Evolutionary conservation across 2,329 filamentous ascomycete genomes (phyloP), one percentile per base, ranked within the genome.

Genomic region (Karstenula rhodostoma): DNA sequence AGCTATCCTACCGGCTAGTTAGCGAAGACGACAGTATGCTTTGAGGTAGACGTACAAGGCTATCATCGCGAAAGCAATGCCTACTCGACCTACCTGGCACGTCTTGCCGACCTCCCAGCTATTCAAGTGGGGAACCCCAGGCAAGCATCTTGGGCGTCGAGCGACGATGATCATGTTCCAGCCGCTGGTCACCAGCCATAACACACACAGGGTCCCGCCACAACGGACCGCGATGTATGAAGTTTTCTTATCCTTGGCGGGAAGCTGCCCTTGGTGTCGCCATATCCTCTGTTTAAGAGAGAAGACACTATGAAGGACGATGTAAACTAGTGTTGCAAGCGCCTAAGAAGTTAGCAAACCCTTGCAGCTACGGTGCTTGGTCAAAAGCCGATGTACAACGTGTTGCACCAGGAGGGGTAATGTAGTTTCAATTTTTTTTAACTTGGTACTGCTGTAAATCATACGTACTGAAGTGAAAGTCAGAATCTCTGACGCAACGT

Each of bases 141-240:
- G 58, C 19, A 75, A 57, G 56, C 78, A 79, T 6, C 70, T 35
- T 7, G 77, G 77, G 56, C 72, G 70, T n/a, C 77, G 67, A 15
- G 76, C 75, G 3, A 77, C 74, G 13, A 74, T 63, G 43, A 80
- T 78, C 62, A 79, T 70, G 62, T 78, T 75, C 77, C 78, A 79
- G 7, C 77, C 77, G 2, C 67, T 67, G 3, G 76, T 76, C 60
- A 78, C 55, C 17, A 79, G 59, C 77, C 78, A 80, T 7, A 78
- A 59, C 15, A 73, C 65, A 56, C 73, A 77, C 29, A 78, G 48
- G 17, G 69, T 67, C 23, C 72, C 68, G 10, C 69, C 71, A 35
- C 76, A 49, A 6, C 76, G 75, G 12, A 75, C 68, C 27, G 74
- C 73, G 32, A 77, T 46, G 54, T 78, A 77, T 6, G 67, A 70